These are phyloP conservation scores for Boletus subparvulus DNA, from an alignment of 768 basidiomycete genomes.

Conservation along the genomic window DNA sequence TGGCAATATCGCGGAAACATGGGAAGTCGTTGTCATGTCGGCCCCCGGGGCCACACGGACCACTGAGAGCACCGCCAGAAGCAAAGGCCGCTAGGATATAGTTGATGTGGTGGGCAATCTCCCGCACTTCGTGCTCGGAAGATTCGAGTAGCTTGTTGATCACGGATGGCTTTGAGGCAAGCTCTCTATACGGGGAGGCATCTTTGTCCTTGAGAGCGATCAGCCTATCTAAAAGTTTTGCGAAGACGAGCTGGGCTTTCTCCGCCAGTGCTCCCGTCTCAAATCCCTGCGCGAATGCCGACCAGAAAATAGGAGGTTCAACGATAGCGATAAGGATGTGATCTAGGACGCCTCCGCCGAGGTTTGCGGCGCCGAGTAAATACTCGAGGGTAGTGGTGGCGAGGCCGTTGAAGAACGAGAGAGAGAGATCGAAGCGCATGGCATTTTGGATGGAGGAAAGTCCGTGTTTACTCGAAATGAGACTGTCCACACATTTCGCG, in stretches of 20 bases:
- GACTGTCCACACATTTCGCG: constrained; percentile 36
- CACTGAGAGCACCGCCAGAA: constrained; percentile 20
- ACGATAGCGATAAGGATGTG: constrained; percentile 44
- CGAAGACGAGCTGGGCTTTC: constrained; percentile 42
- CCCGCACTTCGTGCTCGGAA: constrained; percentile 25
- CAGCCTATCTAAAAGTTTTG: constrained; percentile 50
- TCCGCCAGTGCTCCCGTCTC: constrained; percentile 32
- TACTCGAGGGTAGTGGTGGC: constrained; percentile 40
- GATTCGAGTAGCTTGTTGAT: constrained; percentile 28
- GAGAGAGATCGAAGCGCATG: constrained; percentile 42
- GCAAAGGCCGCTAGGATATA: constrained; percentile 35
- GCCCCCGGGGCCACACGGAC: constrained; percentile 49
- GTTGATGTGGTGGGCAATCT: constrained; percentile 43
- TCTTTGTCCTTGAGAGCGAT: constrained; percentile 37
- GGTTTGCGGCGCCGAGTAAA: constrained; percentile 37
- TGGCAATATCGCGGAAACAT: constrained; percentile 59
- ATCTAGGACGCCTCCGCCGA: constrained; percentile 47
- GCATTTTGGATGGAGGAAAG: constrained; percentile 40
- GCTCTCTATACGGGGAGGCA: constrained; percentile 37
- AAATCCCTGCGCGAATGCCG: constrained; percentile 35
- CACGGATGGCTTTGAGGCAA: constrained; percentile 36
- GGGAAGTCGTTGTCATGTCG: constrained; percentile 69
- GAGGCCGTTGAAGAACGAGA: constrained; percentile 44
- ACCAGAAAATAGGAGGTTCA: constrained; percentile 56
- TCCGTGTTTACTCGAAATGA: constrained; percentile 39